Evolutionary conservation across 2,329 filamentous ascomycete genomes (phyloP), one percentile per base, ranked within the genome.

Genomic region (Alternaria sp.): DNA sequence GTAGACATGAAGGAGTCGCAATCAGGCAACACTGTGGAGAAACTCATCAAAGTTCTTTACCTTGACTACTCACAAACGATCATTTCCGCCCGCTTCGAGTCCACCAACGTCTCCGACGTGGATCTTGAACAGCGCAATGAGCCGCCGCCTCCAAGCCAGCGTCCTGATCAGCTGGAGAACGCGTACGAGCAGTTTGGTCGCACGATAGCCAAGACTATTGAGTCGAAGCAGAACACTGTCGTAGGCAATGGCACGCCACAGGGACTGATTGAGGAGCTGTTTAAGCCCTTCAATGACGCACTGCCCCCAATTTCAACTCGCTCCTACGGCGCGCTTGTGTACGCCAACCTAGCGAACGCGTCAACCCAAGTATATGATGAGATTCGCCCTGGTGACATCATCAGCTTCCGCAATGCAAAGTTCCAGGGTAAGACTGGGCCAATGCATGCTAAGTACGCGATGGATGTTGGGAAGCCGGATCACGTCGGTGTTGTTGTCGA

Each of bases 21-120:
- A 13, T 90, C 90, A 26, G 89, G 91, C 25, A 90, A 90, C 77
- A 89, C 89, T 1, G 83, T 97, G 19, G 92, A 90, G 7, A 94
- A 94, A 68, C 89, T 94, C 63, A 86, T 97, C 45, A 96, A 91
- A 71, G 84, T 98, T n/a, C 83, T 99, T 9, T 99, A 93, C 83
- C 90, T 93, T 73, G 96, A 99, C 81, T 99, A 99, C 80, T 97
- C 94, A 17, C 96, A 98, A 78, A 98, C 95, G 0, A 86, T 96
- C 67, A 87, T 99, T 73, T 93, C 90, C 0, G 91, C 90, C 17
- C 89, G 86, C 54, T 98, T 91, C 78, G 92, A 97, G 77, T 84
- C 90, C 1, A 87, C 89, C 57, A 89, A 97, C 75, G 86, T 91
- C 4, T 84, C 87, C 2, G 90, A 95, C 73, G 91, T 90, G 11